Percentiles rank a stretch among this genome's conserved stretches.
These are phyloP conservation scores for Trichoderma gracile DNA, from an alignment of 2,329 filamentous ascomycete genomes.

Conservation along the genomic window DNA sequence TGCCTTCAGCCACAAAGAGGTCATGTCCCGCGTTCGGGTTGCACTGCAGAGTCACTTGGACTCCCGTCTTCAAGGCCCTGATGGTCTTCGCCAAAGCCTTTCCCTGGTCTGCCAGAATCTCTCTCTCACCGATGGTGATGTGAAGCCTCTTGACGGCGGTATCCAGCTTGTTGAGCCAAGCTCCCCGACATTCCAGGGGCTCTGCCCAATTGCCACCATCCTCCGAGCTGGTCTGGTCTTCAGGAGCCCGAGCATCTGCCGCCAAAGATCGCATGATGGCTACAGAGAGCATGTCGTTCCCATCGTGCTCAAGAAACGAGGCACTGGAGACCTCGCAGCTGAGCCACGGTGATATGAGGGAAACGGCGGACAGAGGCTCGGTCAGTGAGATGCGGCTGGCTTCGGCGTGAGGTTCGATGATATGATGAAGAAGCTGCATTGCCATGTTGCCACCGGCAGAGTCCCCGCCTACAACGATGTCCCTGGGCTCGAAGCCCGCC, in stretches of 20 bases:
- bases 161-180: constrained; percentile 35
- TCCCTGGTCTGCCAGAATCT: constrained; percentile 38
- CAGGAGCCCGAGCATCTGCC: constrained; percentile 24
- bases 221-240: constrained; percentile 25
- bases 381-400: constrained; percentile 31
- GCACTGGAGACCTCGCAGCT: constrained; percentile 28
- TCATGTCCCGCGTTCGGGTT: constrained; percentile 38
- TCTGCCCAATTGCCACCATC: constrained; percentile 30
- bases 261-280: constrained; percentile 23
- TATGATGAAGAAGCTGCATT: constrained; percentile 37
- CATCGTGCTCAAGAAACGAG: constrained; percentile 34
- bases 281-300: constrained; percentile 39
- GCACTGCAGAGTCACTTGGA: constrained; percentile 36
- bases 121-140: constrained; percentile 38
- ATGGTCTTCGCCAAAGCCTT: constrained; percentile 33
- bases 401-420: constrained; percentile 36
- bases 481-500: constrained; percentile 34
- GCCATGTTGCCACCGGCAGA: constrained; percentile 42
- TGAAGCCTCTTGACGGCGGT: constrained; percentile 33
- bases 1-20: constrained; percentile 36
- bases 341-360: constrained; percentile 40
- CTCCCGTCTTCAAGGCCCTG: constrained; percentile 25
- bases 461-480: constrained; percentile 42
- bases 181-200: constrained; percentile 34
- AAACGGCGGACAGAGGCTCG: constrained; percentile 35